phyloP scores from a whole-genome alignment of 1,284 basidiomycete genomes.

The Apiotrichum domesticum region DNA sequence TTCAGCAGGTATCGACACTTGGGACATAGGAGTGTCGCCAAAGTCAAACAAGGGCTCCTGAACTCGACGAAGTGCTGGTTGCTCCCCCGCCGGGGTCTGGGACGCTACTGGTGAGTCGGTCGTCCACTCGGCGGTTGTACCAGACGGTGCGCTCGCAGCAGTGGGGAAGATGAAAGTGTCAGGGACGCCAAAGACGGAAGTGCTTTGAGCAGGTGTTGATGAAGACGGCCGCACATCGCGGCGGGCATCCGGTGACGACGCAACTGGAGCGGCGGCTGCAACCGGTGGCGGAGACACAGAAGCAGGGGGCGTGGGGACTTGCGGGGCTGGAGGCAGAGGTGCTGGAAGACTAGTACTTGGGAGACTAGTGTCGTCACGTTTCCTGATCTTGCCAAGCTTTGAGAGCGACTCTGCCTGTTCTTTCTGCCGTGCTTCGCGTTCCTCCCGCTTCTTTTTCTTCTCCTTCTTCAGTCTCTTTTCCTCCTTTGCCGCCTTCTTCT shows the following conservation, averaged over 20 bases:
- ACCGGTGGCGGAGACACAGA: neutral
- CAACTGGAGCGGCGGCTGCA: neutral
- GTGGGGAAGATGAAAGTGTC: neutral
- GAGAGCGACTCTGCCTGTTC: too few relatives aligned
- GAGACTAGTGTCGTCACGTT: too few relatives aligned
- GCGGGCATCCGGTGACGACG: neutral
- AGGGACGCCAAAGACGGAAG: neutral
- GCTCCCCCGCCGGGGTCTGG: neutral
- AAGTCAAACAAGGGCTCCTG: slow-evolving; percentile 4
- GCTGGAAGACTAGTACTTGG: too few relatives aligned
- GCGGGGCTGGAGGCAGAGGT: too few relatives aligned
- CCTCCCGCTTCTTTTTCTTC: too few relatives aligned
- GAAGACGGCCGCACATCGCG: neutral
- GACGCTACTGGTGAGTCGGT: too few relatives aligned
- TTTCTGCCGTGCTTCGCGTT: too few relatives aligned
- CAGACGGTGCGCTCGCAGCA: neutral
- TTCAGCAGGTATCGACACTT: neutral
- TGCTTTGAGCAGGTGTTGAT: neutral
- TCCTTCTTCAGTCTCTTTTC: neutral
- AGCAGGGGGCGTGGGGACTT: neutral
- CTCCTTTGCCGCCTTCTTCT: neutral
- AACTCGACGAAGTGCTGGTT: neutral
- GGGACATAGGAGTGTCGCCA: neutral
- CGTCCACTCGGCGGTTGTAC: neutral
- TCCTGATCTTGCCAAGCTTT: too few relatives aligned